Conservation (phyloP, 371 early-diverging fungal species). For the Lichtheimia corymbifera region DNA sequence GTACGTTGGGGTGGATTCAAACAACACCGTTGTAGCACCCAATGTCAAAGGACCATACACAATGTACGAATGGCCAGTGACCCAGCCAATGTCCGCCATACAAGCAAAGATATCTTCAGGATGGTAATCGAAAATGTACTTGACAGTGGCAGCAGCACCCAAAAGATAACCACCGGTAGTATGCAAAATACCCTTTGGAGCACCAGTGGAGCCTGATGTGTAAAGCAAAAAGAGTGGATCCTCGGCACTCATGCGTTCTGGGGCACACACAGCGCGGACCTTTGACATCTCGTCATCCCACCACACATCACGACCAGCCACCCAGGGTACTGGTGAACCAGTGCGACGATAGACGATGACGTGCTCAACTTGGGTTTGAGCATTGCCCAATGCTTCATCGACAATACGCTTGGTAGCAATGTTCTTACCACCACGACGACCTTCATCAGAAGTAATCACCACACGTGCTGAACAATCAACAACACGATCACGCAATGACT, state of each 20-base stretch:
- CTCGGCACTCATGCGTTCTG: conserved; percentile 85
- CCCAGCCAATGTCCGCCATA: conserved; percentile 82
- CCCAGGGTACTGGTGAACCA: conserved; percentile 72
- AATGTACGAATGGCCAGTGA: conserved; percentile 87
- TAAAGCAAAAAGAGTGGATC: conserved; percentile 97
- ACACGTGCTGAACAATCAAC: conserved; percentile 76
- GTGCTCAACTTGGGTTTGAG: conserved; percentile 67
- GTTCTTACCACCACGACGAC: conserved; percentile 87
- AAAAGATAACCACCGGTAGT: conserved; percentile 96
- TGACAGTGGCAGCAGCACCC: conserved; percentile 87
- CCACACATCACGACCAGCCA: conserved; percentile 79
- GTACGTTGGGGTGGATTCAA: conserved; percentile 90
- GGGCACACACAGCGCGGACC: conserved; percentile 78
- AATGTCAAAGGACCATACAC: conserved; percentile 93
- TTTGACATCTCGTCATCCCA: conserved; percentile 83
- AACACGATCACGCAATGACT: conserved; percentile 85
- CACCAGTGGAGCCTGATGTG: conserved; percentile 97
- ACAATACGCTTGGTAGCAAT: conserved; percentile 91
- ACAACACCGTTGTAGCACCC: conserved; percentile 92
- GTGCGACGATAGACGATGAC: conserved; percentile 91
- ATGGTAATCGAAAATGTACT: conserved; percentile 92
- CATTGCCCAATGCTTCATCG: conserved; percentile 80
- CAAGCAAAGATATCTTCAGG: conserved; percentile 83
- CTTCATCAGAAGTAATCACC: conserved; percentile 87
- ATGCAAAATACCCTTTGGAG: conserved; percentile 94